Base-by-base conservation (phyloP, 192 early-diverging fungal genomes). In the Radiomyces spectabilis region DNA sequence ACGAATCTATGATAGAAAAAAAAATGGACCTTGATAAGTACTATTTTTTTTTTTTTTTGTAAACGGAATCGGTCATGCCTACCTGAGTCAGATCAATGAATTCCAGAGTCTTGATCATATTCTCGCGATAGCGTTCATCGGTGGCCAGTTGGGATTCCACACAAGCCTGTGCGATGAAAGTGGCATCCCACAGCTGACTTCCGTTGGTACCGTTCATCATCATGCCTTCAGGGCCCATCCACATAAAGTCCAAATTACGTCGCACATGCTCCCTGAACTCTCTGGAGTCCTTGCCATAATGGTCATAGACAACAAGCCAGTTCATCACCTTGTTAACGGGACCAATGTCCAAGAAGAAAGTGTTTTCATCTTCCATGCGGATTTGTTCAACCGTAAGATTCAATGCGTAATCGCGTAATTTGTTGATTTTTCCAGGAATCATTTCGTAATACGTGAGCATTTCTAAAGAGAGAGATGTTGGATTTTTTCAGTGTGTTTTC, bases 191-290 rank as follows among this genome's bases (percentile, higher is more conserved):
- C 31, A 97, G 69, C 66, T 99, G 96, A 49, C 86, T 89, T 9
- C 96, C 96, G 53, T 99, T 97, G 13, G 96, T 99, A 8, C 94
- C 94, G 60, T 89, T 91, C 72, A 90, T 88, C 69, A 91, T 87
- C 85, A 99, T 82, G 2, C 96, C 96, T 55, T 88, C 85, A 21
- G 68, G 52, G 43, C 85, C 79, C 83, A 97, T 84, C 93, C 94
- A 99, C 78, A 97, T 76, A 49, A 92, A 93, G 48, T 99, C 96
- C 19, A 74, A 70, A 35, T 86, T 71, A 21, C 86, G 79, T 12
- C 75, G 72, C 27, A 75, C 68, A 74, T 95, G 90, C 41, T 75
- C 70, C 42, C 77, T 60, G 75, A 96, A 96, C 26, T 82, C 78
- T 24, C 77, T 60, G 26, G 87, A 92, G 55, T 93, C 89, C 5